Evolutionary conservation across 805 yeast species (phyloP).

Genomic region (Candida rishiriensis): DNA sequence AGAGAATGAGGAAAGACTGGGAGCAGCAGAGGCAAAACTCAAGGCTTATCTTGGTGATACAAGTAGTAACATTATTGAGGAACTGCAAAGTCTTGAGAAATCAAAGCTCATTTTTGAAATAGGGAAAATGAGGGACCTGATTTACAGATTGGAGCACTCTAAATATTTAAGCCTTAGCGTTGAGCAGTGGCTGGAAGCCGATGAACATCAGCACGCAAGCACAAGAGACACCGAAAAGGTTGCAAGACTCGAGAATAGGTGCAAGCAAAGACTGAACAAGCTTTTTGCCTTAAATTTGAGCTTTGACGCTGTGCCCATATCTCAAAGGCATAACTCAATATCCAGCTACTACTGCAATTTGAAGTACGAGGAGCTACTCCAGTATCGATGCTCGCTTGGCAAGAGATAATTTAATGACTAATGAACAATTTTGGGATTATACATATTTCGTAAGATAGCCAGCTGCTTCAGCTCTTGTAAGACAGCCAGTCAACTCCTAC

Average conservation of each 20-base stretch:
- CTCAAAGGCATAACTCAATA: neutral
- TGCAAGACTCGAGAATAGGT: neutral
- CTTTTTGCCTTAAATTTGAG: neutral
- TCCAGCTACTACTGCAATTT: constrained; percentile 2
- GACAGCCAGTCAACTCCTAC: no score
- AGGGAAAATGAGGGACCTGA: constrained; percentile 8
- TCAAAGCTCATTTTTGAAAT: constrained; percentile 12
- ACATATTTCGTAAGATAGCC: no score
- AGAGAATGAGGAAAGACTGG: constrained; percentile 1
- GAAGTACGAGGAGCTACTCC: constrained; percentile 4
- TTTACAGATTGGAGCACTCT: constrained; percentile 4
- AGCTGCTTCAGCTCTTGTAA: no score
- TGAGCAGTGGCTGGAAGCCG: neutral
- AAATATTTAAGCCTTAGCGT: neutral
- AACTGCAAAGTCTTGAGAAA: constrained; percentile 8
- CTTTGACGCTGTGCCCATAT: neutral
- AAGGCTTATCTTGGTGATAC: neutral
- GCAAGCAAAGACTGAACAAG: neutral
- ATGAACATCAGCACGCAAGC: constrained; percentile 1
- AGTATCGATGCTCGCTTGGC: no score
- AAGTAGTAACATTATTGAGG: constrained; percentile 7
- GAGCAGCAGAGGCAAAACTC: constrained; percentile 6
- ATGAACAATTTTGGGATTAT: no score
- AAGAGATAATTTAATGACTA: no score
- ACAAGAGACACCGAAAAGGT: neutral